Percentiles rank a stretch among this genome's conserved stretches.
phyloP scores from a whole-genome alignment of 306 rosid species.

The Pachyrhizus erosus region DNA sequence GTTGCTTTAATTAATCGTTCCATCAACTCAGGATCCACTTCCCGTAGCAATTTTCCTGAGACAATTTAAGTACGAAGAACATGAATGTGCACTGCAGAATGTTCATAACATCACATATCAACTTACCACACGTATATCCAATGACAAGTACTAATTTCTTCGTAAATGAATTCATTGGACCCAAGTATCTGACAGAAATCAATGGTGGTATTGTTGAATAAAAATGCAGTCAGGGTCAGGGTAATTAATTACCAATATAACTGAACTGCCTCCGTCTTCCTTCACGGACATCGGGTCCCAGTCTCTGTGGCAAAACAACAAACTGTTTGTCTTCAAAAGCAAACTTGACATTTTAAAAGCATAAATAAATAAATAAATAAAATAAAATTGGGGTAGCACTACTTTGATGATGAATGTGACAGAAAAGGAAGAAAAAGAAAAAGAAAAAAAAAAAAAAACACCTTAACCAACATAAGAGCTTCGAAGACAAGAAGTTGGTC shows the following conservation, averaged over 20 bases:
- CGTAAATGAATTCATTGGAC: constrained; percentile 1
- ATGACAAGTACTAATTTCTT: background rate
- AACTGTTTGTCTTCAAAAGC: constrained; percentile 69
- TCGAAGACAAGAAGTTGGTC: constrained; percentile 66
- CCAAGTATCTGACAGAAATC: background rate
- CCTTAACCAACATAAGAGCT: constrained; percentile 82
- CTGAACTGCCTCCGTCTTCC: constrained; percentile 90
- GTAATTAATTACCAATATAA: constrained; percentile 71
- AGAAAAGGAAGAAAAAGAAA: too few species aligned
- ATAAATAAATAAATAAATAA: background rate
- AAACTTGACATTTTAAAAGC: too few species aligned
- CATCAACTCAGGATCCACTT: constrained; percentile 81
- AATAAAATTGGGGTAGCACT: background rate
- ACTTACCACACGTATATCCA: constrained; percentile 23
- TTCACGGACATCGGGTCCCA: constrained; percentile 90
- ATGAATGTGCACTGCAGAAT: constrained; percentile 36
- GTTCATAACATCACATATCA: constrained; percentile 26
- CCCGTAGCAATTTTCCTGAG: constrained; percentile 78
- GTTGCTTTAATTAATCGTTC: constrained; percentile 78
- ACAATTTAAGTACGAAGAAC: constrained; percentile 41
- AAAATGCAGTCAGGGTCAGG: background rate
- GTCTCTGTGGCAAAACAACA: constrained; percentile 72
- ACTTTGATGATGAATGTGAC: background rate
- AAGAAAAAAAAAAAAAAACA: too few species aligned
- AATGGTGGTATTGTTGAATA: background rate